Percentiles rank a stretch among this genome's conserved stretches.
Conservation (phyloP, 1,139 yeast genomes). For the Meyerozyma elateridarum region DNA sequence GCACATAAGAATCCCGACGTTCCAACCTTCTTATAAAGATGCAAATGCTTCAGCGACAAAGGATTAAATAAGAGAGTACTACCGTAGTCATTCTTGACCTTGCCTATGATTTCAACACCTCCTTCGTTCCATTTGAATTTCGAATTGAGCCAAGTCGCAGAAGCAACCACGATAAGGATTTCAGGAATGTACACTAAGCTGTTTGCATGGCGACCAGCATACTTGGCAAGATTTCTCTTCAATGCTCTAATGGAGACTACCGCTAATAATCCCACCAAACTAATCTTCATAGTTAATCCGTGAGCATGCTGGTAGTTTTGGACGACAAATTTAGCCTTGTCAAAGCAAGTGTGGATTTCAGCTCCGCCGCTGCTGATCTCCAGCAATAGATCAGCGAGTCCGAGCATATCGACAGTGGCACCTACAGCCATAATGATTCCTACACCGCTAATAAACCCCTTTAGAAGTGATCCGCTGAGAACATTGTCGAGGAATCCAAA, state of each 20-base stretch:
- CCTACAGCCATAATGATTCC: conserved; percentile 86
- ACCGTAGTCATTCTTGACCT: conserved; percentile 35
- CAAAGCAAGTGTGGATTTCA: conserved; percentile 66
- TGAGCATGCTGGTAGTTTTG: conserved; percentile 39
- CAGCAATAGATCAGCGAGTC: conserved; percentile 44
- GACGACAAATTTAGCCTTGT: conserved; percentile 58
- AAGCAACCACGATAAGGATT: conserved; percentile 66
- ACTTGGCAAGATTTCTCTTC: conserved; percentile 32
- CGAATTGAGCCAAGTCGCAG: conserved; percentile 56
- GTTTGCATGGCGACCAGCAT: conserved; percentile 15
- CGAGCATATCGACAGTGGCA: conserved; percentile 68
- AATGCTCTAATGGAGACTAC: conserved; percentile 36
- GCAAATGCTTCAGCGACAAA: conserved; percentile 21
- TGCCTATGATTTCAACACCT: conserved; percentile 71
- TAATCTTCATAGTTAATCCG: conserved; percentile 48
- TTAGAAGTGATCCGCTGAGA: conserved; percentile 70
- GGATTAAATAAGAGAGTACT: conserved; percentile 31
- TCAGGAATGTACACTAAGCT: conserved; percentile 68
- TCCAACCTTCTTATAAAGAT: conserved; percentile 39
- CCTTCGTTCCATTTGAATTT: conserved; percentile 48
- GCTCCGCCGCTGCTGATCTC: conserved; percentile 29
- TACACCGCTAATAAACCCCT: conserved; percentile 92
- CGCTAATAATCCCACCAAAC: conserved; percentile 41
- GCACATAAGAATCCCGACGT: conserved; percentile 73
- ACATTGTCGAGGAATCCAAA: conserved; percentile 89